Evolutionary conservation across 2,329 filamentous ascomycete genomes (phyloP), one percentile per base, ranked within the genome.

Genomic region (Epichloe baconii): DNA sequence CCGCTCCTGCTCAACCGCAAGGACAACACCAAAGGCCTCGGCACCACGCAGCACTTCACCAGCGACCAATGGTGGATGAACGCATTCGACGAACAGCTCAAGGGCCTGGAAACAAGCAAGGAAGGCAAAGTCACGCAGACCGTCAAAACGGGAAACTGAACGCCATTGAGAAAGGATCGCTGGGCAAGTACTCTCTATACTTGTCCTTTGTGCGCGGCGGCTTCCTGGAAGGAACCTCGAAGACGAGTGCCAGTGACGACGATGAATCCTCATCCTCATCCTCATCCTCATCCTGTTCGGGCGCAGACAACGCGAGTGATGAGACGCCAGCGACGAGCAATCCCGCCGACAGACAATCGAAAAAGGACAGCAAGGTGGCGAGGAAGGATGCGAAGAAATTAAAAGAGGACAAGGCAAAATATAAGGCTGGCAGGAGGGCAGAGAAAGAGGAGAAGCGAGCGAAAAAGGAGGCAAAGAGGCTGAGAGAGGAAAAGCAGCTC

Each of bases 21-120:
- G 68, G 77, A 83, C 59, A 86, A 95, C 66, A 85, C 78, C 31
- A 75, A 86, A 49, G 91, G 91, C 23, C 73, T 97, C 5, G 91
- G 91, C 50, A 82, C 86, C 64, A 88, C 87, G 66, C 73, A 76
- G 52, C 77, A 81, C 55, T 75, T 75, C 55, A 79, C 77, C 21
- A 79, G 75, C 59, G 91, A 96, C 64, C 89, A 95, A 66, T 98
- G 93, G 93, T 98, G 93, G 93, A 76, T 95, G 68, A 85, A 88
- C 53, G 93, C 93, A 11, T 96, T 95, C 59, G 91, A 97, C 68
- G 83, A 89, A 64, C 89, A 90, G 51, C 72, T 96, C 57, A 86
- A 93, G 66, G 86, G 84, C 4, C 76, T 95, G 49, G 85, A 86
- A 63, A 81, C 78, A 1, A 74, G 75, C 23, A 73, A 74, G 57